phyloP scores from a whole-genome alignment of 1,139 yeast species.

The Geotrichum klebahnii region DNA sequence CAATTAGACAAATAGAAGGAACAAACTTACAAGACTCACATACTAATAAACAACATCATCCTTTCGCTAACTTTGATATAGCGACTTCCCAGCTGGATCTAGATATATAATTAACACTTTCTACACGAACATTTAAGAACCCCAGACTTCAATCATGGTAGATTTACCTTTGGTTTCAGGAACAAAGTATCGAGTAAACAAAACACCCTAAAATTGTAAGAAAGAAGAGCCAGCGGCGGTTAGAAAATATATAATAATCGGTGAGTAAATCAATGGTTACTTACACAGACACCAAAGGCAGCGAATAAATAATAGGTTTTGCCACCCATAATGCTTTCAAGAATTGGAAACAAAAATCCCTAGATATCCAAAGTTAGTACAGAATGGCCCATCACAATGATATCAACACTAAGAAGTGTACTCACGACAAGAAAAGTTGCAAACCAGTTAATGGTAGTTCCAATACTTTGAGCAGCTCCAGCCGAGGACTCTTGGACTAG shows the following conservation, averaged over 20 bases:
- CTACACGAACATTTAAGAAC: not conserved
- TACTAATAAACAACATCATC: too few species aligned
- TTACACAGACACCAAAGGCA: slow-evolving; percentile 8
- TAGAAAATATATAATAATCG: slow-evolving; percentile 10
- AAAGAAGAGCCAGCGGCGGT: too few species aligned
- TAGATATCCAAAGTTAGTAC: not conserved
- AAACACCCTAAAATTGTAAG: slow-evolving; percentile 44
- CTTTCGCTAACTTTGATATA: too few species aligned
- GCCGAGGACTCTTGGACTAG: slow-evolving; percentile 75
- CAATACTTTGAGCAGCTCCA: slow-evolving; percentile 88
- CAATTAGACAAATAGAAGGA: too few species aligned
- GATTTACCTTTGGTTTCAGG: slow-evolving; percentile 78
- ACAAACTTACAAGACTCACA: too few species aligned
- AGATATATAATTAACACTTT: too few species aligned
- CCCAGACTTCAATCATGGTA: slow-evolving; percentile 16
- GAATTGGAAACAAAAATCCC: slow-evolving; percentile 74
- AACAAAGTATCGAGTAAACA: slow-evolving; percentile 48
- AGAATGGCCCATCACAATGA: too few species aligned
- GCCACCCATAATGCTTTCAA: slow-evolving; percentile 65
- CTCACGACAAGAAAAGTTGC: slow-evolving; percentile 58
- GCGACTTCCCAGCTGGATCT: too few species aligned
- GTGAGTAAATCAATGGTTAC: slow-evolving; percentile 2
- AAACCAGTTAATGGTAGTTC: slow-evolving; percentile 85
- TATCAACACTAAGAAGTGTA: too few species aligned
- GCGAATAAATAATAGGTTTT: slow-evolving; percentile 76